A percentile compares a stretch with the other conserved stretches of the same genome.
Conservation (phyloP, 495 filamentous ascomycete genomes). For the Peziza echinospora region DNA sequence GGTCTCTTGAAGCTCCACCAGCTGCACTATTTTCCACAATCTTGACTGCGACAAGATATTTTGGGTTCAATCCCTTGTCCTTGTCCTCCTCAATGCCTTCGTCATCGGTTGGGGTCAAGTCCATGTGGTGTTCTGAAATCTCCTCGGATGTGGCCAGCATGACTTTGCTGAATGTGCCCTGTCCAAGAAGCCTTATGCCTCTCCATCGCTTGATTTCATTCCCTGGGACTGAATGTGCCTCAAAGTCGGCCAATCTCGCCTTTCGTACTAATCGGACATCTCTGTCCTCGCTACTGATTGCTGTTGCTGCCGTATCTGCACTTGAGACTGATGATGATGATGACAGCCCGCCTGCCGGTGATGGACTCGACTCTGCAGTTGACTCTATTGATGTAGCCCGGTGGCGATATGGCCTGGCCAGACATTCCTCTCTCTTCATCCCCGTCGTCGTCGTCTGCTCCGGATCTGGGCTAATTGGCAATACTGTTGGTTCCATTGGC, state of each 20-base stretch:
- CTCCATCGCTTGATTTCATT: slow-evolving; percentile 43
- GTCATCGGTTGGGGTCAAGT: slow-evolving; percentile 23
- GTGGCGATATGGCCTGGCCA: slow-evolving; percentile 29
- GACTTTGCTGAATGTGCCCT: slow-evolving; percentile 90
- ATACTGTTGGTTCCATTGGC: slow-evolving; percentile 17
- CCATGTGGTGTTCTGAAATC: slow-evolving; percentile 15
- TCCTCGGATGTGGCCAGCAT: slow-evolving; percentile 53
- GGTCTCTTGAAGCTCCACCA: slow-evolving; percentile 64
- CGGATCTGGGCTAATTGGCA: slow-evolving; percentile 23
- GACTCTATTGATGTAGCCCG: slow-evolving; percentile 36
- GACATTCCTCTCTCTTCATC: slow-evolving; percentile 4
- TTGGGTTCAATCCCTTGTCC: slow-evolving; percentile 26
- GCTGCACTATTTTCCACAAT: slow-evolving; percentile 85
- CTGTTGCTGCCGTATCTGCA: slow-evolving; percentile 10
- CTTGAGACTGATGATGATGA: slow-evolving; percentile 21
- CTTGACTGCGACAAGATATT: slow-evolving; percentile 77
- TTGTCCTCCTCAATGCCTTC: slow-evolving; percentile 26
- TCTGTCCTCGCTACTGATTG: slow-evolving; percentile 3
- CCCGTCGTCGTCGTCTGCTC: slow-evolving; percentile 23
- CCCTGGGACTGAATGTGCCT: slow-evolving; percentile 35
- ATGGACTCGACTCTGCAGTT: slow-evolving; percentile 16
- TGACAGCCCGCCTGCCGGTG: slow-evolving; percentile 20
- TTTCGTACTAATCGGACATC: slow-evolving; percentile 16
- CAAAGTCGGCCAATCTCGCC: slow-evolving; percentile 34
- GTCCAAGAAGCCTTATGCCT: slow-evolving; percentile 57